Conservation (phyloP, 768 basidiomycete genomes). For the Brasilioporus rufonigricans region DNA sequence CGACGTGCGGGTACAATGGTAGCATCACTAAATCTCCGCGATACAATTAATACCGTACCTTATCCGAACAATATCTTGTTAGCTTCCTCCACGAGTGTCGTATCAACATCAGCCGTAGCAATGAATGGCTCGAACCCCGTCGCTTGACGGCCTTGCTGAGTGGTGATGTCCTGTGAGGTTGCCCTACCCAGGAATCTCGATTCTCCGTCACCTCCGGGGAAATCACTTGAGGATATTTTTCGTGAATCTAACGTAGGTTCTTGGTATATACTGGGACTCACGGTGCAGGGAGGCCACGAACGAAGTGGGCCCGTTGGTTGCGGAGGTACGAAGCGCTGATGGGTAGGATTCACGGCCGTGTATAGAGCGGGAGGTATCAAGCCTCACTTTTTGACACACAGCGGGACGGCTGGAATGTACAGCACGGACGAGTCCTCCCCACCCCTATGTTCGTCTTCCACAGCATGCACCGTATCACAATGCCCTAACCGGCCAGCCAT, state of each 20-base stretch:
- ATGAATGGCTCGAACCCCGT: conserved; percentile 43
- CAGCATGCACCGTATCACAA: conserved; percentile 56
- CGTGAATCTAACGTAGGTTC: background rate
- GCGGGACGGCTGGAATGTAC: conserved; percentile 54
- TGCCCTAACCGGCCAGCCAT: conserved; percentile 37
- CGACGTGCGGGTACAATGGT: background rate
- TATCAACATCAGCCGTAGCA: conserved; percentile 7
- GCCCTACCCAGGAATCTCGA: conserved; percentile 41
- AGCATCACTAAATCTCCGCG: background rate
- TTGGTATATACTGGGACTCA: conserved; percentile 22
- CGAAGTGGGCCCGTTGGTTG: conserved; percentile 47
- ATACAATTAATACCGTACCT: background rate
- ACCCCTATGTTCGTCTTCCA: conserved; percentile 48
- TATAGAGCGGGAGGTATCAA: background rate
- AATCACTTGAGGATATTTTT: conserved; percentile 37
- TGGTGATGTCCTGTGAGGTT: conserved; percentile 32
- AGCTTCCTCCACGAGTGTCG: conserved; percentile 24
- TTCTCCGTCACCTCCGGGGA: conserved; percentile 53
- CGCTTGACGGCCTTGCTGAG: conserved; percentile 36
- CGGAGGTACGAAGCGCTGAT: conserved; percentile 47
- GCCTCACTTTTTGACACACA: conserved; percentile 48
- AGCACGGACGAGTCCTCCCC: conserved; percentile 51
- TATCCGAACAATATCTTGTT: conserved; percentile 26
- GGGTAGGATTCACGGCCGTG: background rate
- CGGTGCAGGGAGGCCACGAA: conserved; percentile 49